A percentile compares a stretch with the other conserved stretches of the same genome.
These are phyloP conservation scores for Alternaria ethzedia DNA, from an alignment of 2,329 filamentous ascomycete species.

Conservation along the genomic window DNA sequence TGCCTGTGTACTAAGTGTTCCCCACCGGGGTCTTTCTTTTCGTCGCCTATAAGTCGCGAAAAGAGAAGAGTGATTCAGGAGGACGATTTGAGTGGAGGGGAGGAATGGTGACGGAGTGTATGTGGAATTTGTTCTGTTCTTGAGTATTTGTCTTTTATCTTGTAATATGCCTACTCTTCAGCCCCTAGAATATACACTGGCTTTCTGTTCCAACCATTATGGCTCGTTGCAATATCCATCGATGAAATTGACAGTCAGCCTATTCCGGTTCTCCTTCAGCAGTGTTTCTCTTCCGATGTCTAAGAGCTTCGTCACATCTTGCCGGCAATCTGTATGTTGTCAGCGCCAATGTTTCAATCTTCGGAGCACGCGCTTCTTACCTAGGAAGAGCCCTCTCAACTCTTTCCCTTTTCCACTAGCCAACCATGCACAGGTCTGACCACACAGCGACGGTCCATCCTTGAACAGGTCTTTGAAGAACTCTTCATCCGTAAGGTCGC, in stretches of 20 bases:
- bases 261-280: conserved; percentile 37
- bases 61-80: not conserved
- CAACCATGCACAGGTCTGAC: conserved; percentile 40
- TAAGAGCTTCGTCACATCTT: conserved; percentile 33
- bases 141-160: not conserved
- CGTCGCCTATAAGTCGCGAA: not conserved
- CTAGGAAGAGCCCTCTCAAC: conserved; percentile 34
- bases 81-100: not conserved
- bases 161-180: not conserved
- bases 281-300: conserved; percentile 31
- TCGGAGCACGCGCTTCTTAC: conserved; percentile 4
- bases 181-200: not conserved
- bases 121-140: not conserved
- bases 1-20: conserved; percentile 29
- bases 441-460: conserved; percentile 34
- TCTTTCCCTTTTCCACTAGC: conserved; percentile 37
- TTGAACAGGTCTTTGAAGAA: conserved; percentile 37
- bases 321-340: conserved; percentile 31
- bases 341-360: not conserved
- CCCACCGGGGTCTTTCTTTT: not conserved
- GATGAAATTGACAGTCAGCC: conserved; percentile 38
- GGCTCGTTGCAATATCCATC: conserved; percentile 41
- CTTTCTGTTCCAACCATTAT: not conserved
- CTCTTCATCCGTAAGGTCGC: conserved; percentile 31
- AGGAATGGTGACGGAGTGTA: not conserved